phyloP scores from a whole-genome alignment of 2,329 filamentous ascomycete genomes.

The Colletotrichum sp. region DNA sequence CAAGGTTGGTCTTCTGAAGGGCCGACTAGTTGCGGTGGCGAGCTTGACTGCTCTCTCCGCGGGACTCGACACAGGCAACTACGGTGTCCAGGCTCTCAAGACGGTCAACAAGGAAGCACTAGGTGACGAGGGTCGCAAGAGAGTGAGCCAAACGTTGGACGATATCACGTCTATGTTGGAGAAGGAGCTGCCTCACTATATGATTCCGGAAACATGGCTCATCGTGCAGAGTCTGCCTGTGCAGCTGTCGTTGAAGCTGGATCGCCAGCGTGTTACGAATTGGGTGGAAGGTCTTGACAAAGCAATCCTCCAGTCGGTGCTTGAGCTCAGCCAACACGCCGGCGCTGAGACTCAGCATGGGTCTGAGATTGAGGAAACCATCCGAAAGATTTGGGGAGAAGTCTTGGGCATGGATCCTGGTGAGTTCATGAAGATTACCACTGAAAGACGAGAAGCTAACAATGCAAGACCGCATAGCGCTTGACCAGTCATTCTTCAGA shows the following conservation, averaged over 20 bases:
- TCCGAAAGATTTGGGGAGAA: slow-evolving; percentile 36
- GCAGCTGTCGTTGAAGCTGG: slow-evolving; percentile 23
- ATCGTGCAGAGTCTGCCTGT: slow-evolving; percentile 21
- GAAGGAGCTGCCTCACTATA: slow-evolving; percentile 22
- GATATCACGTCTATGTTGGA: background rate
- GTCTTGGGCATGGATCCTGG: slow-evolving; percentile 38
- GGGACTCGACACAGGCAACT: background rate
- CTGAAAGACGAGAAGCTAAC: background rate
- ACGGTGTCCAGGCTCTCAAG: background rate
- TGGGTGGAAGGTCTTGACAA: slow-evolving; percentile 1
- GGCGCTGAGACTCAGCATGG: background rate
- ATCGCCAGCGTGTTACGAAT: slow-evolving; percentile 5
- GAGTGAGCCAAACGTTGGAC: background rate
- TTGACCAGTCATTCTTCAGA: slow-evolving; percentile 64
- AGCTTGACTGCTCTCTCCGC: background rate
- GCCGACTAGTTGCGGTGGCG: background rate
- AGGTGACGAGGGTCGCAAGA: background rate
- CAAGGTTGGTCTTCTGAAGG: background rate
- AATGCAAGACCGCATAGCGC: slow-evolving; percentile 40
- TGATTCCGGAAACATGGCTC: slow-evolving; percentile 26
- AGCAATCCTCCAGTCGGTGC: background rate
- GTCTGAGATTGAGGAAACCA: background rate
- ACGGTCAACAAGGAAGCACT: background rate
- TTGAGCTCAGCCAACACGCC: background rate
- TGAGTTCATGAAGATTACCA: background rate